Evolutionary conservation across 1,284 basidiomycete genomes (phyloP).

Genomic region (Anthracocystis walkeri): DNA sequence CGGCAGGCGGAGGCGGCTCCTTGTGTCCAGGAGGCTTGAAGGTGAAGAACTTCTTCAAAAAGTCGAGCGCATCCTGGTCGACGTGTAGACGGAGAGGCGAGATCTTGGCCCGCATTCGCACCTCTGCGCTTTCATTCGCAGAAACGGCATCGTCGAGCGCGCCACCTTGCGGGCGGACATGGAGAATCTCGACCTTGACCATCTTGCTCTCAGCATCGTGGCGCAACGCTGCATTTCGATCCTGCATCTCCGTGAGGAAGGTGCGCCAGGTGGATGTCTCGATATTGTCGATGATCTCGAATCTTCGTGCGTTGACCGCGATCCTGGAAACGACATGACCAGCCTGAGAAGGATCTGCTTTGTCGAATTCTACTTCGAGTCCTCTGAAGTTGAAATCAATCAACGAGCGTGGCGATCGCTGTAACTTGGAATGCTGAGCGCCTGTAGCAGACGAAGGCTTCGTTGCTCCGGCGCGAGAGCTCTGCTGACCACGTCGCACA

Average conservation of each 20-base stretch:
- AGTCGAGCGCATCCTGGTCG: slow-evolving; percentile 97
- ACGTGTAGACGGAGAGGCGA: slow-evolving; percentile 88
- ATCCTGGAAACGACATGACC: slow-evolving; percentile 47
- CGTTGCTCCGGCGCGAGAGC: neutral
- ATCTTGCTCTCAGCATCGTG: slow-evolving; percentile 91
- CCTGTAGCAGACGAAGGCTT: neutral
- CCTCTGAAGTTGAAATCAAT: slow-evolving; percentile 85
- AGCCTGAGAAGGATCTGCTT: slow-evolving; percentile 29
- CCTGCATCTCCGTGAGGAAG: slow-evolving; percentile 78
- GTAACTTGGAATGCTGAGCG: slow-evolving; percentile 73
- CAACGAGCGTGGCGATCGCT: slow-evolving; percentile 81
- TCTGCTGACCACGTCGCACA: slow-evolving; percentile 1
- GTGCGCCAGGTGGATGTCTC: slow-evolving; percentile 98
- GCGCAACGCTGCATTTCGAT: slow-evolving; percentile 68
- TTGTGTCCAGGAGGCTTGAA: slow-evolving; percentile 75
- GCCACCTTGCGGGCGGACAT: slow-evolving; percentile 70
- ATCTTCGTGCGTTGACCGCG: slow-evolving; percentile 70
- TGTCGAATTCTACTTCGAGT: slow-evolving; percentile 72
- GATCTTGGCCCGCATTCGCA: slow-evolving; percentile 75
- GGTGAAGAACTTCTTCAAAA: slow-evolving; percentile 93
- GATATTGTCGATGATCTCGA: slow-evolving; percentile 96
- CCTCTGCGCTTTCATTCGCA: slow-evolving; percentile 72
- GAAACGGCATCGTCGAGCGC: neutral
- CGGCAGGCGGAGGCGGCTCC: neutral
- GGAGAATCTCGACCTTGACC: slow-evolving; percentile 82